Evolutionary conservation across 345 rosid species (phyloP), one percentile per base, ranked within the genome.

Genomic region (Fremontodendron californicum): DNA sequence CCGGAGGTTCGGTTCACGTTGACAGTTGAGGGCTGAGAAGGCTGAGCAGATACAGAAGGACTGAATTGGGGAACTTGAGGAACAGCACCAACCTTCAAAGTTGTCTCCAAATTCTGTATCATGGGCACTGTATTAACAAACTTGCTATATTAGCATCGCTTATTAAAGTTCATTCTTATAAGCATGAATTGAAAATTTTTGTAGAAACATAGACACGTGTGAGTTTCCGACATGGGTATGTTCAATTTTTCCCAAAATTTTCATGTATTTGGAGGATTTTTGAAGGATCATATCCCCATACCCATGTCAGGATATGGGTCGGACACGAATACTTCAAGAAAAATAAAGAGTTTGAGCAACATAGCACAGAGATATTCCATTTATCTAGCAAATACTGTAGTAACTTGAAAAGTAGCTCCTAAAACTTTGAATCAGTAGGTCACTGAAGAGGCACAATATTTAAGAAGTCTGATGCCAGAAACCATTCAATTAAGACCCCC

Each of bases 31-130:
- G 90, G 69, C 29, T 43, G 52, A 35, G 81, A 23, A 2, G 85
- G 52, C 79, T 83, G 87, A 18, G 76, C 57, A 27, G 48, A 31
- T 9, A 80, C 12, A 31, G 84, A 0, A 11, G 93, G 91, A 81
- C 75, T 89, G 80, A 95, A 90, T 72, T 95, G 98, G 46, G 98
- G 97, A 78, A 72, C 96, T 40, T 88, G 93, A 57, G 99, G 99
- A 45, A 90, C 96, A 55, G 93, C 97, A 63, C 97, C 97, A 0
- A 90, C 87, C 86, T 76, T 90, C 75, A 93, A 43, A 1, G 99
- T 95, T 23, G 88, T 58, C 80, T 93, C 97, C 12, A 95, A 79
- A 79, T 90, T 92, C 75, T 93, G 97, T 9, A 95, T 89, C 98
- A 95, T 95, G 25, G 99, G 98, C 98, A 93, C 99, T 95, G 84